A percentile compares a stretch with the other conserved stretches of the same genome.
phyloP scores from a whole-genome alignment of 2,329 filamentous ascomycete species.

The Calonectria pauciramosa region DNA sequence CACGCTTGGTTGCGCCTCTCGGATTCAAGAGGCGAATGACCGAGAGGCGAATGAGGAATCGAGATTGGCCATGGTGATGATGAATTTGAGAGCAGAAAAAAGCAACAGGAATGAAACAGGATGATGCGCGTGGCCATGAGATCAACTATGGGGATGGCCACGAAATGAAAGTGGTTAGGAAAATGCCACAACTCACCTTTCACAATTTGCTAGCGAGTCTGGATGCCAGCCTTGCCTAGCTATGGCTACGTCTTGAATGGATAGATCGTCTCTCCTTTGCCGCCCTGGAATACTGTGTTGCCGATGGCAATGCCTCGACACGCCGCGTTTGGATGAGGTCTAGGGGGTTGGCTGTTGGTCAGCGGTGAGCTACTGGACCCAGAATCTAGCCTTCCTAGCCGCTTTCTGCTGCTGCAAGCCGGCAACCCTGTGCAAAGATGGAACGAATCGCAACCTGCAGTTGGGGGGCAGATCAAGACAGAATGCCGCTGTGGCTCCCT shows the following conservation, averaged over 20 bases:
- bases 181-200: slow-evolving; percentile 41
- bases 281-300: not conserved
- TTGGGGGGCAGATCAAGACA: not conserved
- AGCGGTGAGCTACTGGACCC: slow-evolving; percentile 22
- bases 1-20: slow-evolving; percentile 14
- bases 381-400: slow-evolving; percentile 23
- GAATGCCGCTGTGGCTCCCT: not conserved
- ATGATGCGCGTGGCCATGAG: not conserved
- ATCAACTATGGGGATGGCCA: slow-evolving; percentile 17
- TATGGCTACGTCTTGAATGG: slow-evolving; percentile 10
- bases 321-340: not conserved
- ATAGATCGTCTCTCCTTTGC: slow-evolving; percentile 9
- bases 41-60: not conserved
- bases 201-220: slow-evolving; percentile 21
- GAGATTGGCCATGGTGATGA: not conserved
- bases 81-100: not conserved
- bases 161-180: slow-evolving; percentile 19
- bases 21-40: slow-evolving; percentile 8
- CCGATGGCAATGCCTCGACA: slow-evolving; percentile 7
- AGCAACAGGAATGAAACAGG: not conserved
- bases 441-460: slow-evolving; percentile 8
- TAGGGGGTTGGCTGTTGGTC: slow-evolving; percentile 18
- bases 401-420: slow-evolving; percentile 19
- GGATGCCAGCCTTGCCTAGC: slow-evolving; percentile 18
- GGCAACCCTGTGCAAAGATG: slow-evolving; percentile 1